Evolutionary conservation across 441 rosid species (phyloP).

Genomic region (Raphanus hybrid): DNA sequence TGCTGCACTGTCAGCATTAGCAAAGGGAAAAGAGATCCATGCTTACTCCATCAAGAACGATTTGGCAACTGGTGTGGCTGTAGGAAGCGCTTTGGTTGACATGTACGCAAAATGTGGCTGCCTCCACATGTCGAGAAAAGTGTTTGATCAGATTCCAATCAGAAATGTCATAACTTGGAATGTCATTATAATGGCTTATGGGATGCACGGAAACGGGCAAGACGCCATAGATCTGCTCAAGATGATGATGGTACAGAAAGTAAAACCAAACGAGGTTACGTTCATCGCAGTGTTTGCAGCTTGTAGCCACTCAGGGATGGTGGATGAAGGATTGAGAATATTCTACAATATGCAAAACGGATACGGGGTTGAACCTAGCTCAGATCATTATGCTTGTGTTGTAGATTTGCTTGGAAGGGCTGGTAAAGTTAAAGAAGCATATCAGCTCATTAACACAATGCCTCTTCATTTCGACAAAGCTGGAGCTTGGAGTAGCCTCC

Average conservation of each 20-base stretch:
- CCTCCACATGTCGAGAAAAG: constrained; percentile 56
- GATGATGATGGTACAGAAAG: constrained; percentile 49
- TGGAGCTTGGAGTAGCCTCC: constrained; percentile 90
- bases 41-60: constrained; percentile 74
- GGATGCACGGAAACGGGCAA: constrained; percentile 83
- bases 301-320: constrained; percentile 89
- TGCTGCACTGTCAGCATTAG: constrained; percentile 71
- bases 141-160: constrained; percentile 65
- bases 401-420: constrained; percentile 92
- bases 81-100: constrained; percentile 91
- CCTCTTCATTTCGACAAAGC: constrained; percentile 59
- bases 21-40: constrained; percentile 89
- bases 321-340: constrained; percentile 65
- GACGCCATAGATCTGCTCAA: constrained; percentile 69
- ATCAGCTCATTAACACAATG: constrained; percentile 55
- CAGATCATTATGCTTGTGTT: constrained; percentile 89
- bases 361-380: constrained; percentile 56
- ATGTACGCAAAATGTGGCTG: constrained; percentile 95
- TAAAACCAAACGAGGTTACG: constrained; percentile 77
- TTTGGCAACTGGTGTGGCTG: constrained; percentile 71
- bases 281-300: constrained; percentile 81
- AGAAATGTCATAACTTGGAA: constrained; percentile 87
- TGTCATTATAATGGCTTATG: constrained; percentile 85
- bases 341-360: constrained; percentile 70
- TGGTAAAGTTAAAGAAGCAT: constrained; percentile 72